Evolutionary conservation across 192 early-diverging fungal genomes (phyloP), one percentile per base, ranked within the genome.

Genomic region (Podila minutissima): DNA sequence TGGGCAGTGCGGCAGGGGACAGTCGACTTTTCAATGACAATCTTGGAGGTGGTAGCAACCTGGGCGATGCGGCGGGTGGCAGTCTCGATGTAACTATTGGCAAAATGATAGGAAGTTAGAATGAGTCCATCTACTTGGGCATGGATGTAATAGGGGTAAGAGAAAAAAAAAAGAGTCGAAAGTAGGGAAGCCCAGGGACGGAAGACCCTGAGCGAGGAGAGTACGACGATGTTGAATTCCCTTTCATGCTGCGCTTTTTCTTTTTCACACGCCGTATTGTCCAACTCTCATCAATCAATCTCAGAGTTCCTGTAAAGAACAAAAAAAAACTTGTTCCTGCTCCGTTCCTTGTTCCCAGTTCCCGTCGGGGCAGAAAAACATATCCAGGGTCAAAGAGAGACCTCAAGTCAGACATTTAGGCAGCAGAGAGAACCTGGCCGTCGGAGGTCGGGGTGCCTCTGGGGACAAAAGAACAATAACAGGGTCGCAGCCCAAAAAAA

Each of bases 1-100:
- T 94, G 91, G 24, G 95, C 94, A 29, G 96, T 96, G 64, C 94
- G 86, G 82, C 96, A 97, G 48, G 96, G 96, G 17, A 97, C 96
- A 22, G 96, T 97, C 1, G 94, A 96, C 86, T 96, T 97, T 82
- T 96, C 95, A 46, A 97, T 92, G 9, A 97, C 93, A 65, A 97
- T 95, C 83, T 96, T 97, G 83, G 91, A 86, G 46, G 85, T 87
- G 62, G 65, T 89, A 4, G 95, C 91, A 26, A 94, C 91, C 55
- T 89, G 83, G 13, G 96, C 96, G 74, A 97, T 96, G 67, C 88
- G 84, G 49, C 91, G 86, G 26, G 92, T 92, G 67, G 95, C 95
- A 57, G 89, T 61, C 83, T 95, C 93, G 66, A 97, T 85, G 58
- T 93, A 95, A 19, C 90, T 91, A 64, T 46, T 58, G 17, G 37